Evolutionary conservation across 768 basidiomycete genomes (phyloP).

Genomic region (Mycena kentingensis): DNA sequence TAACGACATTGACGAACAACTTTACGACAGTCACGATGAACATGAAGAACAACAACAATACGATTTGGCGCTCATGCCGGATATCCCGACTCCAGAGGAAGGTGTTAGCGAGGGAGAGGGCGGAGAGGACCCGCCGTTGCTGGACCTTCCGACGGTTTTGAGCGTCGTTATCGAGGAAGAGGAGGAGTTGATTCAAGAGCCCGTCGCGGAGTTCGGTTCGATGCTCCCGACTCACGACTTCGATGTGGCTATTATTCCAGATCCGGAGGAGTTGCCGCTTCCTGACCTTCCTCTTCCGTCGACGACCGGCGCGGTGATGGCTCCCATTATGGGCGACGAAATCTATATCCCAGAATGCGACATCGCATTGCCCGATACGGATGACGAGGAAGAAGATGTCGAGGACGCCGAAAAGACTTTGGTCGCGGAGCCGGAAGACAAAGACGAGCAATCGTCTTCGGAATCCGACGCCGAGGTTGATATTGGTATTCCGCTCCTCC

Average conservation of each 20-base stretch:
- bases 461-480: neutral
- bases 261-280: slow-evolving; percentile 17
- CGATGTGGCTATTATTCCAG: too few species aligned
- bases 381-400: neutral
- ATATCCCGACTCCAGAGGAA: neutral
- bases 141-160: neutral
- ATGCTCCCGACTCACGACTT: too few species aligned
- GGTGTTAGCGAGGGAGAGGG: too few species aligned
- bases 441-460: neutral
- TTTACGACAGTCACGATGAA: neutral
- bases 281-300: slow-evolving; percentile 1
- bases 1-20: neutral
- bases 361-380: slow-evolving; percentile 8
- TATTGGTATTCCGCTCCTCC: slow-evolving; percentile 1
- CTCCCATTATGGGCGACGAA: neutral
- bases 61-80: neutral
- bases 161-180: neutral
- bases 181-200: too few species aligned
- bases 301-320: neutral
- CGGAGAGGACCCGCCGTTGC: neutral
- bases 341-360: slow-evolving; percentile 2
- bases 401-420: neutral
- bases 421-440: neutral
- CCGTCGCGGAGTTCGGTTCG: too few species aligned
- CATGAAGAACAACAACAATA: neutral